Base-by-base conservation (phyloP, 345 rosid genomes). In the Lepidium africanum region DNA sequence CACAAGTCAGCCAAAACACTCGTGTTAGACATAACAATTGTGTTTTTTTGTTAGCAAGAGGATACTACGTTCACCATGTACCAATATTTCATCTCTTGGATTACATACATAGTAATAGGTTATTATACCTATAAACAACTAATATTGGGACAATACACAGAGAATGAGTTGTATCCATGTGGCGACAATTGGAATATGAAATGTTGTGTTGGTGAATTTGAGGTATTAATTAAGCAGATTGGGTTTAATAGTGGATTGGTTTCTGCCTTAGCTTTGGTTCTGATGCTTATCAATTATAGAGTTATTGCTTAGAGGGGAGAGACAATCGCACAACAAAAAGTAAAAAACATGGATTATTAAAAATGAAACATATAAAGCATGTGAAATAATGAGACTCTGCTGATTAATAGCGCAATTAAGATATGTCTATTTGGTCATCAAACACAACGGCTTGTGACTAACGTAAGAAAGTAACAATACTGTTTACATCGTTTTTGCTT, bases 231-330 rank as follows among this genome's bases (percentile, higher is more conserved):
- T 36, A 79, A 74, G 77, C 55, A 27, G 13, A 70, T 90, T 27
- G 91, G 82, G 15, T 25, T 25, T 25, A 25, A 25, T 25, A 25
- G 27, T 25, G 27, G 27, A 25, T 25, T 25, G 74, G 59, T 73
- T 70, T 87, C 87, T 70, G 77, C 79, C 7, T 76, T 82, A 21
- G 92, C 89, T 71, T 76, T 90, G 84, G 47, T 66, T 9, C 46
- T 78, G 11, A 93, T 93, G 98, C 76, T 93, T 77, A 85, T 86
- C 63, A 92, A 85, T 4, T 93, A 93, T 57, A 82, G 98, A 76
- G 21, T 87, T 30, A 36, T 90, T 76, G 97, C 97, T 69, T 93
- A 88, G 77, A 50, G 32, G 6, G 32, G 27, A 25, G 27, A 25
- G 27, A 25, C 27, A 4, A 25, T 25, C 27, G 27, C 27, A 25